Evolutionary conservation across 106 monocot species (phyloP).

Genomic region (Acorus gramineus): DNA sequence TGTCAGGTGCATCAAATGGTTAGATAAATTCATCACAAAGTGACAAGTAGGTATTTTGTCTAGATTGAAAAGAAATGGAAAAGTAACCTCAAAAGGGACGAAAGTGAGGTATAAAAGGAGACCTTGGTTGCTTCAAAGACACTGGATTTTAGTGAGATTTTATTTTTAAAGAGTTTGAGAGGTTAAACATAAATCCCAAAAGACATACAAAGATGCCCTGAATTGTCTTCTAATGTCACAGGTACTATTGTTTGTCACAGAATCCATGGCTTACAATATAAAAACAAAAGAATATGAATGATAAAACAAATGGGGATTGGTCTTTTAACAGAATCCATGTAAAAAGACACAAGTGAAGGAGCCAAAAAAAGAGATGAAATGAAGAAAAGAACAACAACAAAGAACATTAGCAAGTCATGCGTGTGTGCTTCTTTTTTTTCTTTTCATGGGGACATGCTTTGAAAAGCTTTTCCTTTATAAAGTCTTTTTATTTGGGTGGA

Average conservation of each 20-base stretch:
- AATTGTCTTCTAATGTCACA: conserved; percentile 32
- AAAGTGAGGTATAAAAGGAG: conserved; percentile 59
- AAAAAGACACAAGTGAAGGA: no score
- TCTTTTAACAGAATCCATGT: background rate
- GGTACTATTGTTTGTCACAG: conserved; percentile 52
- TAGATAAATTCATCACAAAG: no score
- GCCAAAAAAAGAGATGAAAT: no score
- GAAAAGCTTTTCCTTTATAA: background rate
- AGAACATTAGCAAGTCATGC: background rate
- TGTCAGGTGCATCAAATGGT: no score
- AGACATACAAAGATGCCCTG: conserved; percentile 22
- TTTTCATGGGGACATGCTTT: background rate
- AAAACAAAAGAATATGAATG: conserved; percentile 1
- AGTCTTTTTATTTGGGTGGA: background rate
- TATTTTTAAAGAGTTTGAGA: conserved; percentile 9
- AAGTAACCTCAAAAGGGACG: conserved; percentile 62
- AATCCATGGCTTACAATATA: conserved; percentile 12
- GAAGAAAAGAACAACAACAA: no score
- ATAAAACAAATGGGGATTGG: background rate
- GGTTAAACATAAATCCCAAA: conserved; percentile 1
- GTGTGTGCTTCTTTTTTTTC: background rate
- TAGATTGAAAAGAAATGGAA: no score
- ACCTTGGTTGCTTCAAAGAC: conserved; percentile 11
- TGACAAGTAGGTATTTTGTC: no score
- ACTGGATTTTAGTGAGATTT: conserved; percentile 19